Evolutionary conservation across 108 stramenopile genomes (phyloP).

Genomic region (Seminavis robusta): DNA sequence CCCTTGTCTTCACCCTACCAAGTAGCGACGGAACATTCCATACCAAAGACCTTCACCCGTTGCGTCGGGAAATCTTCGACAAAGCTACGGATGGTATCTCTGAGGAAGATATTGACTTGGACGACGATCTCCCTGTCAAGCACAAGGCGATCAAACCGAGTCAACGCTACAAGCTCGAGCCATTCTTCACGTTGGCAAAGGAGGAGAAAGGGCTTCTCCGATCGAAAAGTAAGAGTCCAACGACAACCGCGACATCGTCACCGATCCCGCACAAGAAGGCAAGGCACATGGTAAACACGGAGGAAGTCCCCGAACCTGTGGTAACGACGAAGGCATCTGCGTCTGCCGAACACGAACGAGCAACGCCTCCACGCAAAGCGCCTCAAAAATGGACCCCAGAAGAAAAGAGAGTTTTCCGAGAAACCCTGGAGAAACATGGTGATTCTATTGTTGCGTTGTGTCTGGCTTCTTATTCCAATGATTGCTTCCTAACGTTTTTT

Average conservation of each 20-base stretch:
- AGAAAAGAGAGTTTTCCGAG: slow-evolving; percentile 73
- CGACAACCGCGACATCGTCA: too few species aligned
- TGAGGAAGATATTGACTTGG: slow-evolving; percentile 25
- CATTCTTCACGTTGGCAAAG: slow-evolving; percentile 56
- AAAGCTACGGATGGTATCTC: slow-evolving; percentile 15
- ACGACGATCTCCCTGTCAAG: slow-evolving; percentile 15
- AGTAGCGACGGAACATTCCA: slow-evolving; percentile 45
- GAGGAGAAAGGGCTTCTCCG: slow-evolving; percentile 46
- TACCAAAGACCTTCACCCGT: slow-evolving; percentile 65
- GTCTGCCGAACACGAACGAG: background rate
- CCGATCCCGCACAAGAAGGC: slow-evolving; percentile 40
- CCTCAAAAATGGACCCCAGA: slow-evolving; percentile 76
- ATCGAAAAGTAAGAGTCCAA: too few species aligned
- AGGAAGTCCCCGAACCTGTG: slow-evolving; percentile 13
- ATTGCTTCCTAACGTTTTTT: background rate
- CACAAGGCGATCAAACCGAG: slow-evolving; percentile 33
- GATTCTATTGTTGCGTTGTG: slow-evolving; percentile 7
- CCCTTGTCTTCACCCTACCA: slow-evolving; percentile 68
- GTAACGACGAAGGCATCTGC: background rate
- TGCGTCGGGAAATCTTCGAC: slow-evolving; percentile 59
- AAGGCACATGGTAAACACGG: slow-evolving; percentile 19
- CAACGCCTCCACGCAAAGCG: slow-evolving; percentile 25
- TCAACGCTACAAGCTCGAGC: slow-evolving; percentile 15
- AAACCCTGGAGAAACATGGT: slow-evolving; percentile 73
- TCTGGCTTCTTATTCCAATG: background rate